These are phyloP conservation scores for Cajanus cajan DNA, from an alignment of 306 rosid species.

Conservation along the genomic window DNA sequence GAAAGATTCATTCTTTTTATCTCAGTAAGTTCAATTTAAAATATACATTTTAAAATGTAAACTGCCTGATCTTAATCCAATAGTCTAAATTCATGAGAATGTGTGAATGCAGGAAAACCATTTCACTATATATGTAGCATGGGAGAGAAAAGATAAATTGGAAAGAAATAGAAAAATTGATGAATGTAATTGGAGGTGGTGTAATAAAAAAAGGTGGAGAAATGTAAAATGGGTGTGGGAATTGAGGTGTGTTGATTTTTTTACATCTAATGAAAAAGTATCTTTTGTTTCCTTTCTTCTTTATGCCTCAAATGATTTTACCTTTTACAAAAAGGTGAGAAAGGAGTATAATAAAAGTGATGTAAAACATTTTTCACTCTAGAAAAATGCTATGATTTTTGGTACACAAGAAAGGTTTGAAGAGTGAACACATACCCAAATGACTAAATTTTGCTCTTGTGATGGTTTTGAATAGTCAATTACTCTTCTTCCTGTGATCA, in stretches of 20 bases:
- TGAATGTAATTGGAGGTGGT: background rate
- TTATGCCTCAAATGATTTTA: background rate
- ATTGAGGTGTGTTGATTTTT: background rate
- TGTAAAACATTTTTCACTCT: background rate
- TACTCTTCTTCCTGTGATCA: conserved; percentile 84
- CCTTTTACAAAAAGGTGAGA: background rate
- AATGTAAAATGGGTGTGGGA: background rate
- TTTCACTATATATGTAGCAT: background rate
- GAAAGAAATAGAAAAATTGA: background rate
- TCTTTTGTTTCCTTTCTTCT: background rate
- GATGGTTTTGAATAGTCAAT: conserved; percentile 66
- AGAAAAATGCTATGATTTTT: background rate
- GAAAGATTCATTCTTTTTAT: background rate
- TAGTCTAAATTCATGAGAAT: background rate
- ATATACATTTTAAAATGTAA: background rate
- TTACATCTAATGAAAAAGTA: background rate
- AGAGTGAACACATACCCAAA: conserved; percentile 67
- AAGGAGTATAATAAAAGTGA: background rate
- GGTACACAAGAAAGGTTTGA: background rate
- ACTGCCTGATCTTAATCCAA: background rate
- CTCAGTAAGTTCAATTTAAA: background rate
- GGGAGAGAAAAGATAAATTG: background rate
- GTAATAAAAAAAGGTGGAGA: background rate
- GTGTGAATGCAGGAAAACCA: background rate
- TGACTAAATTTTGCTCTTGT: conserved; percentile 68